Conservation (phyloP, 805 yeast species). For the Cyberlindnera mississippiensis region DNA sequence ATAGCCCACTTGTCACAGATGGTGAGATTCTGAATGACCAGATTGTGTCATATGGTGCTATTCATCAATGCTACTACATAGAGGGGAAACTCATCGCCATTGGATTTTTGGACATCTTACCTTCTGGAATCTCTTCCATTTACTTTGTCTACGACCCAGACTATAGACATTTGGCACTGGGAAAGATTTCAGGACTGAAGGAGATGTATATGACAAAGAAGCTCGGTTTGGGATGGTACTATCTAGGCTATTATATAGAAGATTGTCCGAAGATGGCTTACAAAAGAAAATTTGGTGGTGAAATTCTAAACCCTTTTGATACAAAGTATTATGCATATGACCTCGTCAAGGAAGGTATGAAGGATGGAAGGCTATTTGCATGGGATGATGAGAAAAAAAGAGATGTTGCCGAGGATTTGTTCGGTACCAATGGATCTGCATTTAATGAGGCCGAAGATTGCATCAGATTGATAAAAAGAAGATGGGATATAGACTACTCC, state of each 20-base stretch:
- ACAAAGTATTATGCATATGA: slow-evolving; percentile 36
- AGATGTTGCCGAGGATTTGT: slow-evolving; percentile 6
- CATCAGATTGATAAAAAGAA: background rate
- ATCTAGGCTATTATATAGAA: slow-evolving; percentile 75
- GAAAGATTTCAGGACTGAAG: slow-evolving; percentile 70
- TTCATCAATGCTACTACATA: slow-evolving; percentile 74
- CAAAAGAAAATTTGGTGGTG: slow-evolving; percentile 76
- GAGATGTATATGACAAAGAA: slow-evolving; percentile 56
- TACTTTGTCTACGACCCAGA: slow-evolving; percentile 90
- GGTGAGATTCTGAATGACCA: slow-evolving; percentile 7
- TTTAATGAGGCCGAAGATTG: slow-evolving; percentile 1
- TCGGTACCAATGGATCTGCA: slow-evolving; percentile 5
- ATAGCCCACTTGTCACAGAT: slow-evolving; percentile 49
- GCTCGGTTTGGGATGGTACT: slow-evolving; percentile 49
- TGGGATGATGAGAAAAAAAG: slow-evolving; percentile 3
- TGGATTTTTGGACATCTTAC: slow-evolving; percentile 73
- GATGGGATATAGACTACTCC: slow-evolving; percentile 8
- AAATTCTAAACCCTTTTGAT: slow-evolving; percentile 53
- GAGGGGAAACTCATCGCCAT: slow-evolving; percentile 65
- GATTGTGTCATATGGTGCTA: slow-evolving; percentile 47
- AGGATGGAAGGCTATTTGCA: slow-evolving; percentile 21
- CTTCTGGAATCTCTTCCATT: slow-evolving; percentile 74
- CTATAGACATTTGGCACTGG: slow-evolving; percentile 62
- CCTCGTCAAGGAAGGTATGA: slow-evolving; percentile 16
- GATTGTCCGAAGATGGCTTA: slow-evolving; percentile 83